Base-by-base conservation (phyloP, 192 early-diverging fungal genomes). In the Diversispora epigaea region DNA sequence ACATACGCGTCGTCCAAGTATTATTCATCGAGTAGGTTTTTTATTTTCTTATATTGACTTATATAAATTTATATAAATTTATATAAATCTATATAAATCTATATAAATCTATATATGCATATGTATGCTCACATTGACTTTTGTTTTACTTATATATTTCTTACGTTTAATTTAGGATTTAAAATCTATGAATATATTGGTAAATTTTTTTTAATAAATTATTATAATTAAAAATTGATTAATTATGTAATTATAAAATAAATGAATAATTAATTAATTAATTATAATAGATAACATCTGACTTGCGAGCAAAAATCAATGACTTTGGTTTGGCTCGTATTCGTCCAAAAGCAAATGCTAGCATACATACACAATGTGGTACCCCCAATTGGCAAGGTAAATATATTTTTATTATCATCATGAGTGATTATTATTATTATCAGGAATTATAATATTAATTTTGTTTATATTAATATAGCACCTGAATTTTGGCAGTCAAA, bases 271-370 rank as follows among this genome's bases (percentile, higher is more conserved):
- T n/a, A n/a, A n/a, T n/a, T n/a, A n/a, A n/a, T n/a, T n/a, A 41
- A 32, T 66, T 2, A 68, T 68, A 6, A 15, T 68, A 85, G 82
- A 86, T 86, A 44, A 81, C 86, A 5, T 65, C 81, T 0, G 85
- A 91, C 69, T 83, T 89, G 67, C 79, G 89, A 17, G 91, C 91
- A 47, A 92, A 92, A 77, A 90, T 92, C 40, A 92, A 92, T 70
- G 91, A 92, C 73, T 92, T 92, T 86, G 91, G 91, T n/a, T 76
- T 92, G 47, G 91, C 91, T 7, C 88, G 91, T 5, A 92, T 92
- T 71, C 84, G 91, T 3, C 86, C 90, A 41, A 85, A 84, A 19
- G 87, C 89, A 71, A 90, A 88, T 58, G 85, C 89, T 19, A 86
- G 86, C 41, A 85, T 91, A 77, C 91, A 92, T 44, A 92, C 91